Base-by-base conservation (phyloP, 2,329 filamentous ascomycete species). In the Verticillium nonalfalfae region DNA sequence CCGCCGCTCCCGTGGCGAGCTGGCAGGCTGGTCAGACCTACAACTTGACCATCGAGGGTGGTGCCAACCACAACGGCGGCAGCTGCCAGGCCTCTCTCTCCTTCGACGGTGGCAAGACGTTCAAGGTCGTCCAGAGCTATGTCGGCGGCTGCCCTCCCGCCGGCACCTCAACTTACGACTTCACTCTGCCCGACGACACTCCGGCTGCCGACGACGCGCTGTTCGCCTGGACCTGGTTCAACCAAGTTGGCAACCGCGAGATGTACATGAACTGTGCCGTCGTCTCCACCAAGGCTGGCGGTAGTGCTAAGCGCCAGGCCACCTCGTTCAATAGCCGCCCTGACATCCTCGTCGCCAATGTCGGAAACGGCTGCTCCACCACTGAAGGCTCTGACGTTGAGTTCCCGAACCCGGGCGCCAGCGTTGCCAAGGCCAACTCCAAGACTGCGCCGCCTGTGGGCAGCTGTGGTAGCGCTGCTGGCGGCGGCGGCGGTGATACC, bases 261-360 rank as follows among this genome's bases (percentile, higher is more conserved):
- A 90, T 90, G 84, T 95, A 95, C 82, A 92, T 92, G 88, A 91
- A 92, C 76, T 95, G 91, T 70, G 90, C 90, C 7, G 80, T 84
- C 59, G 83, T 93, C 67, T 85, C 83, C 64, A 86, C 93, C 70
- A 74, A 72, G 60, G 74, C 74, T 34, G 72, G 74, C 57, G 69
- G 70, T 60, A 68, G 66, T 11, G 64, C 61, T 59, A 75, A 75
- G 70, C 66, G 64, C 15, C 36, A 59, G 18, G 18, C 60, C 57
- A 52, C 61, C 33, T 56, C 64, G 11, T 85, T 90, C 71, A 75
- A 77, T 61, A 72, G 73, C 54, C 85, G 89, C 1, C 90, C 90
- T 1, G 74, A 80, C 56, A 83, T 93, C 73, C 93, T 91, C 71
- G 81, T 89, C 59, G 89, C 88, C 74, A 93, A 93, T 72, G 74